A percentile compares a stretch with the other conserved stretches of the same genome.
These are phyloP conservation scores for Cercospora nicotianae DNA, from an alignment of 2,329 filamentous ascomycete species.

Conservation along the genomic window DNA sequence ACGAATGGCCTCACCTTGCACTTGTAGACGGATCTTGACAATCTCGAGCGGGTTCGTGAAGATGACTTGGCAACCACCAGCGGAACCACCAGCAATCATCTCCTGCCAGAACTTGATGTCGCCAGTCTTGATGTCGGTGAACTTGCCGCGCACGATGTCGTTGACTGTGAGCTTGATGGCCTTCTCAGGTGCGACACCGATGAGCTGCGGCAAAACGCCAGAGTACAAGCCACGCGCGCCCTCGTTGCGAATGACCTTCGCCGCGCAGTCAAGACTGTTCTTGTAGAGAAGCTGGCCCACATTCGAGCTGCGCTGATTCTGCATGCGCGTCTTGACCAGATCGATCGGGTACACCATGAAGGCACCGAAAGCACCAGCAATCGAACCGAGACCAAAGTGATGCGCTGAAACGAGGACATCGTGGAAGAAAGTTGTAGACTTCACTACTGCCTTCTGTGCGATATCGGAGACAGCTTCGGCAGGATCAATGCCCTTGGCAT, in stretches of 20 bases:
- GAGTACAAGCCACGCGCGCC: conserved; percentile 88
- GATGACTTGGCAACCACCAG: conserved; percentile 93
- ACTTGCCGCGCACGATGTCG: conserved; percentile 77
- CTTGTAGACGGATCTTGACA: conserved; percentile 97
- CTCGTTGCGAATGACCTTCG: conserved; percentile 90
- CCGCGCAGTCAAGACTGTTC: conserved; percentile 93
- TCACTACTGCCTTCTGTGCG: conserved; percentile 56
- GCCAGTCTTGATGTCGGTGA: conserved; percentile 71
- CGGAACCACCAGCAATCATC: conserved; percentile 81
- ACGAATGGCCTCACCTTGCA: conserved; percentile 94
- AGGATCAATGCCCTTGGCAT: conserved; percentile 54
- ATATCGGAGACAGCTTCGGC: conserved; percentile 50
- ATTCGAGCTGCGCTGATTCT: conserved; percentile 84
- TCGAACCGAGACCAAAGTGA: conserved; percentile 83
- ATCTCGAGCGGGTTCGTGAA: conserved; percentile 99
- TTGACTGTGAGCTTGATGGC: conserved; percentile 99
- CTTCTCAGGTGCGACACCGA: conserved; percentile 98
- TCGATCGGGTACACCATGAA: conserved; percentile 99
- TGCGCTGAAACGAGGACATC: conserved; percentile 74
- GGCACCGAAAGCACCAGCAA: conserved; percentile 94
- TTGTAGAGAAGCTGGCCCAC: conserved; percentile 91
- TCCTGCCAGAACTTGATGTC: conserved; percentile 71
- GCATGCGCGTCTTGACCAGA: conserved; percentile 96
- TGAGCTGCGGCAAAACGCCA: conserved; percentile 88
- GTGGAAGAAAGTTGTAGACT: conserved; percentile 59